phyloP scores from a whole-genome alignment of 805 yeast species.

The Cephaloascus fragrans region DNA sequence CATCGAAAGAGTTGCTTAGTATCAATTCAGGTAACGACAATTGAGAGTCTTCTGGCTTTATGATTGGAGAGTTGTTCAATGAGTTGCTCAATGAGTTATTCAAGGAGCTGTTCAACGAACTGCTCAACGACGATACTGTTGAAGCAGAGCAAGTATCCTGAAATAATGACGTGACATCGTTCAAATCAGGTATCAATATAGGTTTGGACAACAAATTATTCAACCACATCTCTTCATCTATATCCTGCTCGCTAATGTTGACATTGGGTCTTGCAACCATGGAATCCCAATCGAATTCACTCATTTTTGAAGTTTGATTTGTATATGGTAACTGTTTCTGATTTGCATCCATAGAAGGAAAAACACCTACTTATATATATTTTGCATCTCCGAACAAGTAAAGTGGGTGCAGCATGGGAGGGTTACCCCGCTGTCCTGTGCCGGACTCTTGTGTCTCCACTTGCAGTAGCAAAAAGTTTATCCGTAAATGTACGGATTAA shows the following conservation, averaged over 20 bases:
- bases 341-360: no score
- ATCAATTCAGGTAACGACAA: background rate
- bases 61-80: constrained; percentile 16
- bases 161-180: background rate
- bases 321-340: no score
- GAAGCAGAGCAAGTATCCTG: background rate
- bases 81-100: constrained; percentile 7
- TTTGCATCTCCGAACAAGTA: no score
- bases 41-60: constrained; percentile 13
- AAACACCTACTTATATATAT: no score
- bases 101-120: background rate
- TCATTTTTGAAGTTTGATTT: background rate
- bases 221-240: constrained; percentile 11
- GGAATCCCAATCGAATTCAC: constrained; percentile 12
- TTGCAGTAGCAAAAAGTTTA: no score
- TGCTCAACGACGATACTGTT: constrained; percentile 1
- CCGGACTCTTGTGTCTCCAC: no score
- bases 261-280: constrained; percentile 7
- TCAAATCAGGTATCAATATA: constrained; percentile 1
- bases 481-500: no score
- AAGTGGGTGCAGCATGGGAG: no score
- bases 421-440: no score
- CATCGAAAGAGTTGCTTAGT: constrained; percentile 15
- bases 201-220: constrained; percentile 9
- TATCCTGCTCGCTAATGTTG: constrained; percentile 3